These are phyloP conservation scores for Streptanthus diversifolius DNA, from an alignment of 345 rosid genomes.

Conservation along the genomic window DNA sequence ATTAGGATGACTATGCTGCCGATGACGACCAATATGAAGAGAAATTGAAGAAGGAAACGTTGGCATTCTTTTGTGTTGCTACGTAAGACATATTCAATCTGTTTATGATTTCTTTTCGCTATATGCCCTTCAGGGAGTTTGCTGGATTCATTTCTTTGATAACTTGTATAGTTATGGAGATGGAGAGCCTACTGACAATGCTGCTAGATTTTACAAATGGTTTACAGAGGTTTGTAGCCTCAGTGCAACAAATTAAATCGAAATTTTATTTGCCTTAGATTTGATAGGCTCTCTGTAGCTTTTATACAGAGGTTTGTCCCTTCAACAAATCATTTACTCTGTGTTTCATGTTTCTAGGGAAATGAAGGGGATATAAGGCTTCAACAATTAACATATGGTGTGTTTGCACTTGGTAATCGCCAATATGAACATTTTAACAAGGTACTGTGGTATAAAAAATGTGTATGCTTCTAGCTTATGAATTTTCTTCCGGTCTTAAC, in stretches of 20 bases:
- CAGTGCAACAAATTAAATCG: not conserved
- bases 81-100: constrained; percentile 46
- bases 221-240: constrained; percentile 65
- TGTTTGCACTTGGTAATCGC: constrained; percentile 88
- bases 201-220: constrained; percentile 96
- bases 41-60: constrained; percentile 62
- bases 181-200: constrained; percentile 97
- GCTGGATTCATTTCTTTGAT: constrained; percentile 14
- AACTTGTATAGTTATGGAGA: constrained; percentile 72
- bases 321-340: not conserved
- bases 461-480: constrained; percentile 7
- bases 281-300: not conserved
- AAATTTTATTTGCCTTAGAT: not conserved
- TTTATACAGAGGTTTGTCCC: not conserved
- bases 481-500: constrained; percentile 4
- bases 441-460: constrained; percentile 38
- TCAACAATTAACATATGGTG: constrained; percentile 61
- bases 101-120: not conserved
- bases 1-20: constrained; percentile 57
- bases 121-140: not conserved
- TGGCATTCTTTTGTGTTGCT: constrained; percentile 61
- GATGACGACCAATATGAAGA: constrained; percentile 71
- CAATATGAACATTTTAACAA: constrained; percentile 97
- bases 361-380: constrained; percentile 57
- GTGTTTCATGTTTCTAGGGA: constrained; percentile 40